Percentiles rank a stretch among this genome's conserved stretches.
phyloP scores from a whole-genome alignment of 2,329 filamentous ascomycete species.

The Ascosphaera apis region DNA sequence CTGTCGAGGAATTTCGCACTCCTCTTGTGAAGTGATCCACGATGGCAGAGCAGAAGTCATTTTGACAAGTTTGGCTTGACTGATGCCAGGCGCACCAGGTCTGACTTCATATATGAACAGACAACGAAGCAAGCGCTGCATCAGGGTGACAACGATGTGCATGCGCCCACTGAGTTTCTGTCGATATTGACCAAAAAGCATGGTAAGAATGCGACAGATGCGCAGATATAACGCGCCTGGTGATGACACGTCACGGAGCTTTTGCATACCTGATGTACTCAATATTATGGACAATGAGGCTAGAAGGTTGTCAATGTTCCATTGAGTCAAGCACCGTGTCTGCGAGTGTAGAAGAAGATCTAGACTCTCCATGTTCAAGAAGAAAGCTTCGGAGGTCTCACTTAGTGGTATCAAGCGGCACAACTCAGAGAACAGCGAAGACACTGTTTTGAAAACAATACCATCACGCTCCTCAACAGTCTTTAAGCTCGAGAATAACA shows the following conservation, averaged over 20 bases:
- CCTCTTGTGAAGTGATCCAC: conserved; percentile 5
- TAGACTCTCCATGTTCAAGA: conserved; percentile 17
- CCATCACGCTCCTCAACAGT: conserved; percentile 18
- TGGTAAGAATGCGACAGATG: conserved; percentile 29
- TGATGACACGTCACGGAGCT: background rate
- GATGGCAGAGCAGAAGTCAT: conserved; percentile 6
- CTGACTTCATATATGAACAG: conserved; percentile 28
- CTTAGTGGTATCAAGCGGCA: conserved; percentile 12
- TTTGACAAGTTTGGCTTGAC: conserved; percentile 1
- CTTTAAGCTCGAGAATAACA: conserved; percentile 13
- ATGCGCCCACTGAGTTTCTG: conserved; percentile 35
- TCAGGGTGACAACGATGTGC: conserved; percentile 32
- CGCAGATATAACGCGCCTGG: conserved; percentile 27
- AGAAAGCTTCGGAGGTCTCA: conserved; percentile 17
- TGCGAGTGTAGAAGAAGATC: conserved; percentile 19
- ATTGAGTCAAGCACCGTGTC: conserved; percentile 20
- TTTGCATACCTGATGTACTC: conserved; percentile 11
- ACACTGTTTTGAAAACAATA: conserved; percentile 13
- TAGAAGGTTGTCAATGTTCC: conserved; percentile 22
- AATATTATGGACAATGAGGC: conserved; percentile 15
- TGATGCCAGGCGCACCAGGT: conserved; percentile 3
- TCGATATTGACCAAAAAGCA: conserved; percentile 33
- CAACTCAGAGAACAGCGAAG: conserved; percentile 14
- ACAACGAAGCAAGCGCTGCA: conserved; percentile 31
- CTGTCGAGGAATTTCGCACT: conserved; percentile 10